Percentiles rank a stretch among this genome's conserved stretches.
Evolutionary conservation across 2,329 filamentous ascomycete species (phyloP).

Genomic region (Pseudopyricularia javanii): DNA sequence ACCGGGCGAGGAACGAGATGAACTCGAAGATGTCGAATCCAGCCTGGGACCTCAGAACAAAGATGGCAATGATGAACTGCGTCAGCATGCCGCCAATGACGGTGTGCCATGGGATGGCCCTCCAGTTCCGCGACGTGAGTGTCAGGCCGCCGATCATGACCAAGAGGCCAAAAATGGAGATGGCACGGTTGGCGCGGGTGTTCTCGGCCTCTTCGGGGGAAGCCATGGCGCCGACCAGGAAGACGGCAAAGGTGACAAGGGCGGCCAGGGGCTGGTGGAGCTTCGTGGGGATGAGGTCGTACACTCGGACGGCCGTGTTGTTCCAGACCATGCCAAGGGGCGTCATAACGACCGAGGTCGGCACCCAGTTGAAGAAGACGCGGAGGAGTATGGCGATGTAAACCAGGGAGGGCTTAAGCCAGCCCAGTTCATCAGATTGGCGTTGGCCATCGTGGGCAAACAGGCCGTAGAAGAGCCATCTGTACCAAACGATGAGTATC

Average conservation of each 20-base stretch:
- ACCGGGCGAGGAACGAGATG: constrained; percentile 61
- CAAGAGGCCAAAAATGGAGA: constrained; percentile 67
- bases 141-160: constrained; percentile 60
- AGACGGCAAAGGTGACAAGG: constrained; percentile 51
- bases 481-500: constrained; percentile 9
- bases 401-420: constrained; percentile 73
- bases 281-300: constrained; percentile 52
- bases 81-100: constrained; percentile 81
- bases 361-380: constrained; percentile 61
- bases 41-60: constrained; percentile 68
- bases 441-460: constrained; percentile 31
- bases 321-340: constrained; percentile 59
- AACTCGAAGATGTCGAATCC: constrained; percentile 89
- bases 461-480: constrained; percentile 25
- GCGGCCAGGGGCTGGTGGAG: constrained; percentile 52
- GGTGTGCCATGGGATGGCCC: constrained; percentile 56
- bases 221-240: constrained; percentile 67
- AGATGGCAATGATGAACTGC: constrained; percentile 80
- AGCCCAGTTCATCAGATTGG: constrained; percentile 57
- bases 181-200: constrained; percentile 64
- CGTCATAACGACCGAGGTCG: constrained; percentile 51
- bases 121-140: constrained; percentile 58
- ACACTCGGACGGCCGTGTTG: constrained; percentile 45
- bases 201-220: constrained; percentile 63
- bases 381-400: constrained; percentile 68